Base-by-base conservation (phyloP, 306 rosid species). In the Aeschynomene evenia region DNA sequence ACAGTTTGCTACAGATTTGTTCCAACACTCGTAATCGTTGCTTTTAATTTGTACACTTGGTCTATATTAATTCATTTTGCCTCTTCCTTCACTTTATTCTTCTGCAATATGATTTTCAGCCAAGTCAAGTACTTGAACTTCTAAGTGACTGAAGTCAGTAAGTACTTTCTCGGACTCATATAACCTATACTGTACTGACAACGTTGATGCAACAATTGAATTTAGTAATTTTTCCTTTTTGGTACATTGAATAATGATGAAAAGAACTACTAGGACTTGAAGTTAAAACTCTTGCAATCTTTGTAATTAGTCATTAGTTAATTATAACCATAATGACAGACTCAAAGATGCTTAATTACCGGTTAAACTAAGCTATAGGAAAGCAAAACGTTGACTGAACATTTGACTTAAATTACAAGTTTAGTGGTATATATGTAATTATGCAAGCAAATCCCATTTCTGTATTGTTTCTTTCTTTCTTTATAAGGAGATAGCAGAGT, bases 41-140 rank as follows among this genome's bases (percentile, higher is more conserved):
- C 63, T 24, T 24, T 22, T n/a, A n/a, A n/a, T n/a, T 46, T 26
- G 31, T 14, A 31, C 16, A 6, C 29, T 26, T 26, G 5, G 60
- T 23, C 34, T 56, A 39, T 58, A 36, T n/a, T n/a, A n/a, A n/a
- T 37, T 75, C 53, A 58, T 61, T 22, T 56, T 2, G 15, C 28
- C 26, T 42, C 65, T 43, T 45, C 54, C n/a, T 31, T 56, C 40
- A 31, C 77, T 45, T 74, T 64, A 72, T 61, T 72, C 77, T 28
- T 23, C 70, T 20, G 29, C 50, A 60, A 49, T 72, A 53, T 59
- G 45, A 20, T 28, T 68, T 33, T 29, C 43, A 24, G 15, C 10
- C n/a, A 54, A 16, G 29, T 54, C 54, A 54, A 16, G 29, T 54
- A 42, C 75, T 19, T 52, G 2, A 62, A 49, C 29, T 16, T 11